phyloP scores from a whole-genome alignment of 768 basidiomycete genomes.

The Trametes elegans region DNA sequence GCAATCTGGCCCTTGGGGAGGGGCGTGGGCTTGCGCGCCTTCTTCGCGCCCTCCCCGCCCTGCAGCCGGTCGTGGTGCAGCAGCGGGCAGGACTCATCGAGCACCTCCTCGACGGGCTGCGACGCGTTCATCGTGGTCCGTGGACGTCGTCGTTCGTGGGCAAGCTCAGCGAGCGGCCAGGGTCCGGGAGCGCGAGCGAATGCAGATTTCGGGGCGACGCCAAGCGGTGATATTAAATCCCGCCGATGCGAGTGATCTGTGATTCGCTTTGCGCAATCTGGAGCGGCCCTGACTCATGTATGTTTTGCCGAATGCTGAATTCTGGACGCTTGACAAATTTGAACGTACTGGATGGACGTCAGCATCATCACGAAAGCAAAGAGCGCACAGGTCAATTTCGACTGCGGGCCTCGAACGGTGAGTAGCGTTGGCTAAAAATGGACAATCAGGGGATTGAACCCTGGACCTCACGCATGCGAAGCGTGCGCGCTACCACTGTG shows the following conservation, averaged over 20 bases:
- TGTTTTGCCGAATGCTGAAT: no score
- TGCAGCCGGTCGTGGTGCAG: not conserved
- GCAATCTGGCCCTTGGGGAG: constrained; percentile 45
- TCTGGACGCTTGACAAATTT: no score
- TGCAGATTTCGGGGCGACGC: no score
- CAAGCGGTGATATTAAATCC: no score
- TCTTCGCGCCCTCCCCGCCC: not conserved
- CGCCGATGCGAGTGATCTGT: no score
- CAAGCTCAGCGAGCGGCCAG: no score
- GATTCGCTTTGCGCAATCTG: no score
- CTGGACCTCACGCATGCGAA: constrained; percentile 34
- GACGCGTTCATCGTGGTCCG: not conserved
- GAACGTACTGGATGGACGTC: no score
- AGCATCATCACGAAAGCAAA: no score
- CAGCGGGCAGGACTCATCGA: not conserved
- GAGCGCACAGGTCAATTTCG: no score
- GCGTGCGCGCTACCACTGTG: constrained; percentile 37
- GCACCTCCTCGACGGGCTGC: not conserved
- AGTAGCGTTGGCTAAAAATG: constrained; percentile 9
- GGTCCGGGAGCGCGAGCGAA: no score
- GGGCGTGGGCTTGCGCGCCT: constrained; percentile 38
- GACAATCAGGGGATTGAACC: constrained; percentile 32
- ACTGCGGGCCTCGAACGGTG: not conserved
- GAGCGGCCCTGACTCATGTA: no score
- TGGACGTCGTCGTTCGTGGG: not conserved